phyloP scores from a whole-genome alignment of 2,329 filamentous ascomycete genomes.

The Macrophomina phaseolina region DNA sequence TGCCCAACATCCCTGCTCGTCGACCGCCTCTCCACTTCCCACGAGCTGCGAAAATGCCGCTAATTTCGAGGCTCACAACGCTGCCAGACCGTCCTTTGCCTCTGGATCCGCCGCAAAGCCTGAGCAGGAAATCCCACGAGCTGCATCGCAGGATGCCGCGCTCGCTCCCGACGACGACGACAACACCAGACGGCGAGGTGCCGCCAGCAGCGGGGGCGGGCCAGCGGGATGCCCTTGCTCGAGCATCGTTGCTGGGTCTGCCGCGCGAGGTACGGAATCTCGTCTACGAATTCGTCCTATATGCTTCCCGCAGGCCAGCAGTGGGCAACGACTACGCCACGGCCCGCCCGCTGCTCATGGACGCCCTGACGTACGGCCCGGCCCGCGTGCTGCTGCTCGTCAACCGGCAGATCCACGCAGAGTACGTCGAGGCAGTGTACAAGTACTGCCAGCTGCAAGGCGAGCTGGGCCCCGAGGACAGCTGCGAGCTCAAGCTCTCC shows the following conservation, averaged over 20 bases:
- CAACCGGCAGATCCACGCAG: conserved; percentile 22
- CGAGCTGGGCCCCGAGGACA: conserved; percentile 23
- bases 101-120: conserved; percentile 8
- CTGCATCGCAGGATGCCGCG: conserved; percentile 13
- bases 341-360: conserved; percentile 16
- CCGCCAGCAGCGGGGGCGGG: background rate
- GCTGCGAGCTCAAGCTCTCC: conserved; percentile 21
- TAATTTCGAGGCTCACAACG: conserved; percentile 15
- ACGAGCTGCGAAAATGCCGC: conserved; percentile 25
- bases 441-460: conserved; percentile 18
- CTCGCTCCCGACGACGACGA: background rate
- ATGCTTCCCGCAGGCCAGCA: conserved; percentile 12
- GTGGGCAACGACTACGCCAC: conserved; percentile 25
- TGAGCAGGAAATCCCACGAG: conserved; percentile 8
- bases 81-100: conserved; percentile 9
- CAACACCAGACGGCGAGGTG: background rate
- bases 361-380: conserved; percentile 17
- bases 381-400: conserved; percentile 20
- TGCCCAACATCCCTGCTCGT: conserved; percentile 25
- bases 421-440: conserved; percentile 20
- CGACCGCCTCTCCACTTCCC: conserved; percentile 26
- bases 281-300: conserved; percentile 25
- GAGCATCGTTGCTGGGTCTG: conserved; percentile 19
- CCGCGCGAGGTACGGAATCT: conserved; percentile 22
- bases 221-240: background rate